Percentiles rank a stretch among this genome's conserved stretches.
These are phyloP conservation scores for Candida pseudoviswanathii DNA, from an alignment of 1,139 yeast species.

Conservation along the genomic window DNA sequence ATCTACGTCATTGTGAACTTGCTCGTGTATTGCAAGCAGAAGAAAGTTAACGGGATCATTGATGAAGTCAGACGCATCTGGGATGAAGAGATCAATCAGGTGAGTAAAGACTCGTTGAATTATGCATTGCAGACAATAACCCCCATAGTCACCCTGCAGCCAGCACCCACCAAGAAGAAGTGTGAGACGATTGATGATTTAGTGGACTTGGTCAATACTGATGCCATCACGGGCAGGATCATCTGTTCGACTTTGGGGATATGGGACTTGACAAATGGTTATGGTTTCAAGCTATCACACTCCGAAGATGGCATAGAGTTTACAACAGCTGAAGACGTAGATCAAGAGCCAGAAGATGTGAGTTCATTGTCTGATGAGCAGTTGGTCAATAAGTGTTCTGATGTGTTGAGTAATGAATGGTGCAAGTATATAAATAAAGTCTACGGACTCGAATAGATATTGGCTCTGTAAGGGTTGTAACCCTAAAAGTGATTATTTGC, in stretches of 20 bases:
- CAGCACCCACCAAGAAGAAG: conserved; percentile 1
- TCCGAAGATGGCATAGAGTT: conserved; percentile 6
- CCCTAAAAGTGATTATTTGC: conserved; percentile 12
- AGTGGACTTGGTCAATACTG: conserved; percentile 20
- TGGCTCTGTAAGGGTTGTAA: conserved; percentile 7
- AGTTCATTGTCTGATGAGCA: conserved; percentile 8
- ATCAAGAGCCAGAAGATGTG: not conserved
- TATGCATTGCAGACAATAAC: conserved; percentile 21
- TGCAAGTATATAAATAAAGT: conserved; percentile 23
- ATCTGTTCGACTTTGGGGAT: conserved; percentile 34
- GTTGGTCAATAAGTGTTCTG: conserved; percentile 10
- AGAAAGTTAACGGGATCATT: conserved; percentile 10
- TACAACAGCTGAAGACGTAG: not conserved
- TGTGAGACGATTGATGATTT: conserved; percentile 15
- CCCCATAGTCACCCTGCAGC: conserved; percentile 14
- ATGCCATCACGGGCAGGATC: conserved; percentile 29
- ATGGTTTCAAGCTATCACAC: conserved; percentile 17
- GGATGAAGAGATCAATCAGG: conserved; percentile 9
- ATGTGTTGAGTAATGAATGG: conserved; percentile 19
- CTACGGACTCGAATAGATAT: conserved; percentile 25
- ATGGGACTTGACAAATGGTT: conserved; percentile 33
- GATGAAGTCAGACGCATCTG: conserved; percentile 9
- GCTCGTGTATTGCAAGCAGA: conserved; percentile 7
- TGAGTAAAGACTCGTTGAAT: conserved; percentile 8
- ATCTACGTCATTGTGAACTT: conserved; percentile 22